phyloP scores from a whole-genome alignment of 768 basidiomycete species.

The Termitomyces sp. region DNA sequence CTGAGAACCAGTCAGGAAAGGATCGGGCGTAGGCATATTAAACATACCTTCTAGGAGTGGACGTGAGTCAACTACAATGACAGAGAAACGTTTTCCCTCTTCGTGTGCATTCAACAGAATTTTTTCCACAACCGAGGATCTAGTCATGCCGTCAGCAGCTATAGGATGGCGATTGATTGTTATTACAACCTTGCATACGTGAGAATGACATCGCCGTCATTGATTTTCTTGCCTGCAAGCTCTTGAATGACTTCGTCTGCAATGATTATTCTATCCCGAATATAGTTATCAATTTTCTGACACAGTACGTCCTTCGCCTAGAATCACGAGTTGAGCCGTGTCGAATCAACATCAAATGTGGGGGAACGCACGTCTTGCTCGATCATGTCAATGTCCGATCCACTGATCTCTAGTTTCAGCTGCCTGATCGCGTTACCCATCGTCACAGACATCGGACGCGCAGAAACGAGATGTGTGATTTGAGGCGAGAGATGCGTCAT shows the following conservation, averaged over 20 bases:
- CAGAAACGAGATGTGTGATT: slow-evolving; percentile 85
- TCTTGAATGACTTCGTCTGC: slow-evolving; percentile 94
- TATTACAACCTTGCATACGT: slow-evolving; percentile 80
- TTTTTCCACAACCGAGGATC: slow-evolving; percentile 94
- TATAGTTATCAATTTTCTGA: slow-evolving; percentile 86
- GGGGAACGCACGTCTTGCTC: slow-evolving; percentile 77
- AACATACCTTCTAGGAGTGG: slow-evolving; percentile 83
- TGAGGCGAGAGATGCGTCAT: slow-evolving; percentile 92
- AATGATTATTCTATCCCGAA: slow-evolving; percentile 88
- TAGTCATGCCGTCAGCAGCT: slow-evolving; percentile 24
- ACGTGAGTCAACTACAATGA: slow-evolving; percentile 92
- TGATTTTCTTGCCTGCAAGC: slow-evolving; percentile 88
- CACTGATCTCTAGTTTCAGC: slow-evolving; percentile 93
- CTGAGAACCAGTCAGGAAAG: slow-evolving; percentile 33
- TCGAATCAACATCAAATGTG: neutral
- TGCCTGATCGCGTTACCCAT: slow-evolving; percentile 95
- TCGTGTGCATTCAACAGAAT: slow-evolving; percentile 75
- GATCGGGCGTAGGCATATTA: neutral
- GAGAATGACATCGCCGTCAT: slow-evolving; percentile 87
- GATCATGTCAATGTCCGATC: slow-evolving; percentile 86
- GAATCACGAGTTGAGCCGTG: slow-evolving; percentile 2
- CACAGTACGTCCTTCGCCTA: slow-evolving; percentile 88
- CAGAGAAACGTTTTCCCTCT: slow-evolving; percentile 77
- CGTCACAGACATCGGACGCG: slow-evolving; percentile 87
- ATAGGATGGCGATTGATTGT: neutral